Base-by-base conservation (phyloP, 2,329 filamentous ascomycete species). In the Ambrosiella cleistominuta region DNA sequence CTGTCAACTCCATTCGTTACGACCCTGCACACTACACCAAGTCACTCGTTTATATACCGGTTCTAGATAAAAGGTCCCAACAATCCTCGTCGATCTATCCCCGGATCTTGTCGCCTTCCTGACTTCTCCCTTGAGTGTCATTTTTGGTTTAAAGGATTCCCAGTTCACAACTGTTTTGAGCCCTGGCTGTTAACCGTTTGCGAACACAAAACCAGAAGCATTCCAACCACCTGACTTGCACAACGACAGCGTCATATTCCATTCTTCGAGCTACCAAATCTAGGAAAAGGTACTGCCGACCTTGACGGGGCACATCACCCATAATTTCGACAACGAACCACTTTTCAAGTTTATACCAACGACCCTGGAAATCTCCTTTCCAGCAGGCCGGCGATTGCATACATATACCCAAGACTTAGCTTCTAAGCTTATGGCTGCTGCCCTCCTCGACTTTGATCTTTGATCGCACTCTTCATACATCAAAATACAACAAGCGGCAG, bases 201-300 rank as follows among this genome's bases (percentile, higher is more conserved):
- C 45, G 55, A 57, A 51, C 45, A 57, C 17, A 55, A 54, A 44
- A 40, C 38, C 11, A 40, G 44, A 51, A 44, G 39, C 52, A 58
- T 49, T 50, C 57, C 57, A 58, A 58, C 45, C 55, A 51, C 55
- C 55, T 35, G 27, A 51, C 47, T 19, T 51, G 47, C 15, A 55
- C 17, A 52, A 27, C 27, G 47, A 35, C 47, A 35, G 27, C 47
- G 35, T 27, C 19, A 51, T 36, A 36, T 36, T 9, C 11, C 47
- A 36, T 36, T 51, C 47, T 19, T 19, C 47, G 27, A 51, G 17
- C 47, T 35, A 19, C 13, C 47, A 51, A 42, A 42, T 42, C 47
- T 35, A 19, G 19, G 13, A 54, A 15, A 13, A 35, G n/a, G n/a
- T 17, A n/a, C 37, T 9, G 38, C 15, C 36, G 15, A 38, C 13